phyloP scores from a whole-genome alignment of 176 grass and related monocot species.

The Ampelocalamus luodianensis region DNA sequence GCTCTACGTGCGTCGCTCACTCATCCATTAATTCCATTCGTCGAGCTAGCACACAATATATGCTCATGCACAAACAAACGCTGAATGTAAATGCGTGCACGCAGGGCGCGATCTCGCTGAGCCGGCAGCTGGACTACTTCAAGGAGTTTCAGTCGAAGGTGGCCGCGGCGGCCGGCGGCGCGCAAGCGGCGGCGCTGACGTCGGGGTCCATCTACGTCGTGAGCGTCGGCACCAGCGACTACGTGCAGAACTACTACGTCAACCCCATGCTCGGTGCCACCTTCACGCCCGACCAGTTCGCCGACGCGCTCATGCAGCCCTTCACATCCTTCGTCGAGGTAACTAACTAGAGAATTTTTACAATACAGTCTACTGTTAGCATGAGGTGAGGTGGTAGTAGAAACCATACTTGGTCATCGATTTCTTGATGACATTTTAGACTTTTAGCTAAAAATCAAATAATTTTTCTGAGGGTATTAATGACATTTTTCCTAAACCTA shows the following conservation, averaged over 20 bases:
- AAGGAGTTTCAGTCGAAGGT: constrained; percentile 74
- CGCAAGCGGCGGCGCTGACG: constrained; percentile 60
- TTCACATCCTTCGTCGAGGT: constrained; percentile 83
- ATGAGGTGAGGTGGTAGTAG: too few species aligned
- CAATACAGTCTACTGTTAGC: too few species aligned
- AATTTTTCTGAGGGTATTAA: too few species aligned
- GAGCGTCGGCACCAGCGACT: constrained; percentile 90
- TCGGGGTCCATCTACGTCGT: constrained; percentile 75
- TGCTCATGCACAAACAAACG: neutral
- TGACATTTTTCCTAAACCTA: too few species aligned
- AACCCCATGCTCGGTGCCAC: constrained; percentile 60
- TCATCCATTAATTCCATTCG: neutral
- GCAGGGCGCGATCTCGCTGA: constrained; percentile 76
- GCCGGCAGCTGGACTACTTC: constrained; percentile 67
- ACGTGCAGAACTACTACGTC: constrained; percentile 96
- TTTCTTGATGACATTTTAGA: too few species aligned
- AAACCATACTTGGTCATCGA: too few species aligned
- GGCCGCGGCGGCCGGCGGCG: constrained; percentile 52
- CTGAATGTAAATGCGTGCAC: neutral
- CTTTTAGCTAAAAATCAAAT: too few species aligned
- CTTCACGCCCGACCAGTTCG: constrained; percentile 74
- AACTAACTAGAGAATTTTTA: neutral
- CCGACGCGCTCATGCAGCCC: constrained; percentile 66
- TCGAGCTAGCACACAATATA: neutral
- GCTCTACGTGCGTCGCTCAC: constrained; percentile 52